Evolutionary conservation across 108 stramenopile genomes (phyloP).

Genomic region (Seminavis robusta): DNA sequence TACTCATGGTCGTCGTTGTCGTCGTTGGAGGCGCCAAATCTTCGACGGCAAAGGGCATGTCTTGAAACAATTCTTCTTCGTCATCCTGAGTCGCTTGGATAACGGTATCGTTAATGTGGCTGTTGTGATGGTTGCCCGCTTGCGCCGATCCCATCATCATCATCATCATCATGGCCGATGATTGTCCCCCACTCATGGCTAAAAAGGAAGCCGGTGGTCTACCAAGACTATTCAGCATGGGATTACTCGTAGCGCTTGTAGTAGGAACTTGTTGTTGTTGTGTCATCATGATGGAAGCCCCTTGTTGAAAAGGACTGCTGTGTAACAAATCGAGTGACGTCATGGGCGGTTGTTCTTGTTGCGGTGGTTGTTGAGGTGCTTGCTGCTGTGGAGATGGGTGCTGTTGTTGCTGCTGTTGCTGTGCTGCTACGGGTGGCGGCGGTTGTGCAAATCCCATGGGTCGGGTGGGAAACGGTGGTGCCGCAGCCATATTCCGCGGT

Average conservation of each 20-base stretch:
- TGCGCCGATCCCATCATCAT: too few species aligned
- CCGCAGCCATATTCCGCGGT: conserved; percentile 5
- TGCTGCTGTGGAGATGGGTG: background rate
- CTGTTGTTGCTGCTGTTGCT: background rate
- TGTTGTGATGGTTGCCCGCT: too few species aligned
- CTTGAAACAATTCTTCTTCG: too few species aligned
- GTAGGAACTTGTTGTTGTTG: too few species aligned
- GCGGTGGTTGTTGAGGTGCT: background rate
- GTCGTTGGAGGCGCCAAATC: background rate
- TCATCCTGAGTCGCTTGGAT: conserved; percentile 5
- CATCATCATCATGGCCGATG: too few species aligned
- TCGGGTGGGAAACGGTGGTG: conserved; percentile 40
- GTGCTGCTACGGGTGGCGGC: conserved; percentile 9
- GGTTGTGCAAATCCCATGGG: conserved; percentile 37
- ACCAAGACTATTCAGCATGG: too few species aligned
- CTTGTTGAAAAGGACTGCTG: conserved; percentile 40
- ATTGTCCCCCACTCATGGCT: too few species aligned
- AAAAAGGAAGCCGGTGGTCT: too few species aligned
- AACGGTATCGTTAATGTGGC: background rate
- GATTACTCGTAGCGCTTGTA: too few species aligned
- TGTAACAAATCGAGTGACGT: conserved; percentile 51
- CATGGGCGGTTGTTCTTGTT: conserved; percentile 7
- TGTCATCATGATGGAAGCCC: conserved; percentile 5
- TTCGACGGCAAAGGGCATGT: conserved; percentile 66
- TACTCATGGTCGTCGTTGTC: background rate